These are phyloP conservation scores for Ophiocordyceps unilateralis DNA, from an alignment of 2,329 filamentous ascomycete species.

Conservation along the genomic window DNA sequence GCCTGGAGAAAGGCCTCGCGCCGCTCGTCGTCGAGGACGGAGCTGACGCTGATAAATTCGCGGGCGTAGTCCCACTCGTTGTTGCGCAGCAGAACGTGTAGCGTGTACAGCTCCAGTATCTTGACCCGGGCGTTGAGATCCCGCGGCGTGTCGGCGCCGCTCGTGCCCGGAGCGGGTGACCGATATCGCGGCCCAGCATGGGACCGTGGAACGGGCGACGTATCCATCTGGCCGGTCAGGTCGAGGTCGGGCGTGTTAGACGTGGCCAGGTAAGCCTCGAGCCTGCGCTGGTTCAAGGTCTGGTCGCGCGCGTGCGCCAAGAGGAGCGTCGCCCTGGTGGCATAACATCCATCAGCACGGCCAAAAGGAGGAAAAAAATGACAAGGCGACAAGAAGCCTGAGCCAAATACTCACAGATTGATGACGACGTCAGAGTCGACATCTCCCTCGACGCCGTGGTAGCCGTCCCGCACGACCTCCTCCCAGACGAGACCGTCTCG, in stretches of 20 bases:
- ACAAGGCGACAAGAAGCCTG: not conserved
- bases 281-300: constrained; percentile 63
- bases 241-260: constrained; percentile 58
- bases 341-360: not conserved
- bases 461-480: constrained; percentile 72
- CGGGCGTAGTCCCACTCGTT: constrained; percentile 91
- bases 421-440: constrained; percentile 92
- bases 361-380: not conserved
- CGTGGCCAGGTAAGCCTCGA: constrained; percentile 78
- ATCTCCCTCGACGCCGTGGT: constrained; percentile 73
- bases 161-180: constrained; percentile 29
- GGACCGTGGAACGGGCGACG: constrained; percentile 19
- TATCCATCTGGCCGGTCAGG: constrained; percentile 44
- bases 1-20: constrained; percentile 79
- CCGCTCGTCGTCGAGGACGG: constrained; percentile 81
- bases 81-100: constrained; percentile 87
- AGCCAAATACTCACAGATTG: constrained; percentile 46
- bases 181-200: constrained; percentile 20
- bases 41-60: constrained; percentile 75
- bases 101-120: constrained; percentile 84
- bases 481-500: constrained; percentile 90
- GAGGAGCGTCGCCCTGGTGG: constrained; percentile 61
- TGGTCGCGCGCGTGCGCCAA: constrained; percentile 82
- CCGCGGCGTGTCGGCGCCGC: constrained; percentile 64
- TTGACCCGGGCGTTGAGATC: constrained; percentile 75